Percentiles rank a stretch among this genome's conserved stretches.
phyloP scores from a whole-genome alignment of 1,284 basidiomycete species.

The Irpex lacteus region DNA sequence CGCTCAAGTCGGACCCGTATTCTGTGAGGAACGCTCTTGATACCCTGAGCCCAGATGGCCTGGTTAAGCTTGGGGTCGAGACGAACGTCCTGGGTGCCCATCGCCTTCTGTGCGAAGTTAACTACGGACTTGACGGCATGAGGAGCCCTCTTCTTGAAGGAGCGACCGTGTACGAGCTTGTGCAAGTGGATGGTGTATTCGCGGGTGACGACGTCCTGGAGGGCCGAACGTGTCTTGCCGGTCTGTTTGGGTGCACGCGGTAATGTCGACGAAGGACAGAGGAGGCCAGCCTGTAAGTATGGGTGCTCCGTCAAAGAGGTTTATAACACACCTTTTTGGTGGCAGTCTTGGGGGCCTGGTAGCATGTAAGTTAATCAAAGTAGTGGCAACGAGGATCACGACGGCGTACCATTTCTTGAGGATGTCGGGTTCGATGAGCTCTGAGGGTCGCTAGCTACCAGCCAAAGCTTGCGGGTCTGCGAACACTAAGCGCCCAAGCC shows the following conservation, averaged over 20 bases:
- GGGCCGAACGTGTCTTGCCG: conserved; percentile 87
- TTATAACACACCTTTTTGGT: conserved; percentile 34
- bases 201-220: conserved; percentile 94
- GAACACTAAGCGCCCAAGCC: conserved; percentile 7
- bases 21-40: conserved; percentile 89
- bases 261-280: conserved; percentile 4
- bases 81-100: conserved; percentile 92
- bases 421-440: conserved; percentile 38
- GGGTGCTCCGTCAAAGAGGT: not conserved
- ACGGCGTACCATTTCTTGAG: conserved; percentile 62
- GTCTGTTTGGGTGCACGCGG: conserved; percentile 41
- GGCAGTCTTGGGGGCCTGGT: conserved; percentile 33
- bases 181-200: conserved; percentile 97
- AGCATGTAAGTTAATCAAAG: conserved; percentile 1
- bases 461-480: conserved; percentile 2
- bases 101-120: conserved; percentile 86
- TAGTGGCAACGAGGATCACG: conserved; percentile 3
- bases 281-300: not conserved
- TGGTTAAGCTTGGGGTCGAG: conserved; percentile 94
- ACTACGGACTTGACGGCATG: conserved; percentile 92
- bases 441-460: conserved; percentile 8
- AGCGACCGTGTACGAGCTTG: conserved; percentile 87
- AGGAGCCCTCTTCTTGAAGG: conserved; percentile 94
- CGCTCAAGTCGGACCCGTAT: conserved; percentile 91
- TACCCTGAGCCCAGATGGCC: conserved; percentile 85